Evolutionary conservation across 2,329 filamentous ascomycete genomes (phyloP), one percentile per base, ranked within the genome.

Genomic region (Fusarium veterinarium): DNA sequence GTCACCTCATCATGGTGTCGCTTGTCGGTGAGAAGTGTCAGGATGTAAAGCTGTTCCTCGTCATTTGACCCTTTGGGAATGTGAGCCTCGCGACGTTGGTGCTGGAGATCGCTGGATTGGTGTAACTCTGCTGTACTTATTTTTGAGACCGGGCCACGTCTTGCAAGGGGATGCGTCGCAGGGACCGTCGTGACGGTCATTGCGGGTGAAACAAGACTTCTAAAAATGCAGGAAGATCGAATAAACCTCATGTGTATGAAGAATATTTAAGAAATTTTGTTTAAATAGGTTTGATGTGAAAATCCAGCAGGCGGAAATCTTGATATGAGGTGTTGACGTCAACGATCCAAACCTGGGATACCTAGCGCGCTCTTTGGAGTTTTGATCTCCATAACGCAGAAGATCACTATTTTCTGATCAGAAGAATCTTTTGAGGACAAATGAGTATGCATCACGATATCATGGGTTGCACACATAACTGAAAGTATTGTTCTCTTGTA

Each of bases 21-120:
- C 5, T 61, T 48, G 14, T 74, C 64, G 5, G 67, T 74, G 6
- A 62, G 37, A 17, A 74, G 57, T 13, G 71, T 69, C 4, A 74
- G 57, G 5, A 72, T n/a, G 23, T 74, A 74, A 19, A 57, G 53
- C 2, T 57, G 45, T 7, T 62, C 44, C 14, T 69, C 64, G 7
- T 60, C 48, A 3, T 6, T 57, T 28, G 57, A 10, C 1, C n/a
- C 38, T 1, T 58, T 67, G 13, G 70, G 66, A 25, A 37, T 31
- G 12, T 72, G 60, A 37, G 57, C 52, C n/a, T 72, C 49, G 16
- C 31, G 56, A 7, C 70, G 70, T 46, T 70, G 58, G n/a, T 73
- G n/a, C 31, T 67, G 70, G 49, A 40, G 40, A 2, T 62, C 58
- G 28, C 31, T 56, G 38, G 65, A 33, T 5, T 57, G 52, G 12